A percentile compares a stretch with the other conserved stretches of the same genome.
Conservation (phyloP, 768 basidiomycete genomes). For the Xerocomus spinulosus region DNA sequence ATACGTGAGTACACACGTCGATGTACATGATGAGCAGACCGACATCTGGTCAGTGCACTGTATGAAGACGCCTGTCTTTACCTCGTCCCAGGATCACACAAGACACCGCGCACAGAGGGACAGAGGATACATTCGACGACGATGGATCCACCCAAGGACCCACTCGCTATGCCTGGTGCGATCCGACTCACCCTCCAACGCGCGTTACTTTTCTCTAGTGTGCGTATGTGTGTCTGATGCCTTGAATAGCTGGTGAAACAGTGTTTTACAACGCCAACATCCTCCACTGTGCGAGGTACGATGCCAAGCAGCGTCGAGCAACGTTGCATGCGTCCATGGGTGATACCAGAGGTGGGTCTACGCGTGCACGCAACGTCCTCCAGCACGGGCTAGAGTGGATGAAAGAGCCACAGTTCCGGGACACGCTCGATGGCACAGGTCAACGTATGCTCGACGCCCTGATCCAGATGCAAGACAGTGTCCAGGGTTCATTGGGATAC, state of each 20-base stretch:
- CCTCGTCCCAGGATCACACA: conserved; percentile 68
- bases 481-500: conserved; percentile 44
- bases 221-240: neutral
- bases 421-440: conserved; percentile 42
- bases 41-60: conserved; percentile 50
- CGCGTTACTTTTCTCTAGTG: conserved; percentile 23
- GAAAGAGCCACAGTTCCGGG: conserved; percentile 46
- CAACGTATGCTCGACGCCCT: conserved; percentile 54
- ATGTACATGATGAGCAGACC: too few relatives aligned
- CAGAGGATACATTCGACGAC: conserved; percentile 56
- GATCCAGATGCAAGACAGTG: conserved; percentile 45
- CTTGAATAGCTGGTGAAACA: conserved; percentile 56
- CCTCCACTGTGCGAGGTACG: conserved; percentile 68
- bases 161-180: conserved; percentile 67
- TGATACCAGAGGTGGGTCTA: conserved; percentile 53
- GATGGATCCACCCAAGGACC: conserved; percentile 48
- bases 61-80: conserved; percentile 66
- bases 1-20: conserved; percentile 48
- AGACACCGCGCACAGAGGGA: conserved; percentile 45
- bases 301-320: conserved; percentile 43
- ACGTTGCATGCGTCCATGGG: conserved; percentile 73
- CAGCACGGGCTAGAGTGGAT: conserved; percentile 76
- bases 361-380: conserved; percentile 65
- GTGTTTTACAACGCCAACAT: conserved; percentile 82
- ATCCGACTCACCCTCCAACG: conserved; percentile 52